These are phyloP conservation scores for Spirogloea muscicola DNA, from an alignment of 139 green algal genomes.

Conservation along the genomic window DNA sequence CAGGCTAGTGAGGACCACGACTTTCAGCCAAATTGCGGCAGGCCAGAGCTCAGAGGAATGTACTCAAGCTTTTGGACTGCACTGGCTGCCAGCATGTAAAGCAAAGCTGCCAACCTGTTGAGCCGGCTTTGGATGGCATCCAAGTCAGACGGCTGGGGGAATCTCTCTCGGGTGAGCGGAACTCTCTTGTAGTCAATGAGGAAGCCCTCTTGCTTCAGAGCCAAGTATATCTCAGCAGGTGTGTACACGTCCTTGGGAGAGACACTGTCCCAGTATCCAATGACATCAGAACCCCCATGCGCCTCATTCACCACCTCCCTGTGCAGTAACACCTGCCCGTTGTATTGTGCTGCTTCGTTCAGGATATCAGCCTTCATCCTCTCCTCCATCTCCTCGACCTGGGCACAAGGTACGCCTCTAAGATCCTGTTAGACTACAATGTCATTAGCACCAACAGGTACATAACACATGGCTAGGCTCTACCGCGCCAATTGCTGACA, in stretches of 20 bases:
- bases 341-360: conserved; percentile 59
- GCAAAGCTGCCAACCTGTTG: not conserved
- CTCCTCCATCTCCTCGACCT: conserved; percentile 85
- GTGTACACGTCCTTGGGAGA: conserved; percentile 5
- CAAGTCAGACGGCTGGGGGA: conserved; percentile 10
- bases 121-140: conserved; percentile 8
- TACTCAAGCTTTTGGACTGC: no score
- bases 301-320: conserved; percentile 57
- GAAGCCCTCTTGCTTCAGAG: conserved; percentile 4
- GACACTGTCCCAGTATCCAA: conserved; percentile 13
- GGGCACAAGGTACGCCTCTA: no score
- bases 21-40: no score
- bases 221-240: conserved; percentile 10
- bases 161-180: conserved; percentile 13
- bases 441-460: no score
- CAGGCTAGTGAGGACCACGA: no score
- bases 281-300: conserved; percentile 58
- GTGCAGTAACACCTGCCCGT: conserved; percentile 71
- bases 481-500: no score
- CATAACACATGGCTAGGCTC: no score
- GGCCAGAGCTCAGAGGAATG: no score
- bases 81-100: no score
- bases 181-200: conserved; percentile 8
- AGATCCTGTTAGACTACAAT: no score
- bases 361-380: conserved; percentile 83